Percentiles rank a stretch among this genome's conserved stretches.
Conservation (phyloP, 148 eudicot genomes). For the Cornus suecica region DNA sequence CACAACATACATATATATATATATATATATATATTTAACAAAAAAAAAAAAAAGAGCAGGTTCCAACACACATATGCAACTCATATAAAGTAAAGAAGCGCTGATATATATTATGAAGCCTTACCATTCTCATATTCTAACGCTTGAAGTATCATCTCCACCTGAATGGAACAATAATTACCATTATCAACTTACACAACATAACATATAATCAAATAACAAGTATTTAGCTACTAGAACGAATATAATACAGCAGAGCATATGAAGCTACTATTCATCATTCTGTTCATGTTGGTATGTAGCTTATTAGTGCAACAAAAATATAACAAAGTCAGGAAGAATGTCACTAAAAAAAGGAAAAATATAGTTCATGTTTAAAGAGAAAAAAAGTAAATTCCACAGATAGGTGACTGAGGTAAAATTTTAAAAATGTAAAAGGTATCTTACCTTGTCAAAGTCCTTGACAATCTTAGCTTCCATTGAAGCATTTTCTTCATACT, state of each 20-base stretch:
- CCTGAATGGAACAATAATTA: slow-evolving; percentile 41
- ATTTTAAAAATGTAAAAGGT: no score
- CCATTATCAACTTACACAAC: slow-evolving; percentile 1
- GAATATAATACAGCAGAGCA: background rate
- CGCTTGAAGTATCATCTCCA: slow-evolving; percentile 99
- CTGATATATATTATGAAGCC: background rate
- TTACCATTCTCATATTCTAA: slow-evolving; percentile 92
- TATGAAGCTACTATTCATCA: background rate
- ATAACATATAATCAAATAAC: background rate
- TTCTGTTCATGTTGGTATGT: background rate
- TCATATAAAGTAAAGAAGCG: background rate
- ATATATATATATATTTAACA: no score
- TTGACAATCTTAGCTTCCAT: slow-evolving; percentile 88
- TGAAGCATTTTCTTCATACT: slow-evolving; percentile 86
- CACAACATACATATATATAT: no score
- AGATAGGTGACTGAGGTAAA: background rate
- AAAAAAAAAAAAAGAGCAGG: no score
- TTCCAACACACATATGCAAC: background rate
- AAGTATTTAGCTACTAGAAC: background rate
- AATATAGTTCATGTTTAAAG: background rate
- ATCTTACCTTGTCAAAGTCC: slow-evolving; percentile 80
- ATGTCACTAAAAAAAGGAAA: background rate
- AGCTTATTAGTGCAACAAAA: background rate
- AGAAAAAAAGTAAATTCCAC: no score
- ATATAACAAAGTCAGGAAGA: background rate